A percentile compares a stretch with the other conserved stretches of the same genome.
Conservation (phyloP, 176 grass and related monocot species). For the Carex myosuroides region DNA sequence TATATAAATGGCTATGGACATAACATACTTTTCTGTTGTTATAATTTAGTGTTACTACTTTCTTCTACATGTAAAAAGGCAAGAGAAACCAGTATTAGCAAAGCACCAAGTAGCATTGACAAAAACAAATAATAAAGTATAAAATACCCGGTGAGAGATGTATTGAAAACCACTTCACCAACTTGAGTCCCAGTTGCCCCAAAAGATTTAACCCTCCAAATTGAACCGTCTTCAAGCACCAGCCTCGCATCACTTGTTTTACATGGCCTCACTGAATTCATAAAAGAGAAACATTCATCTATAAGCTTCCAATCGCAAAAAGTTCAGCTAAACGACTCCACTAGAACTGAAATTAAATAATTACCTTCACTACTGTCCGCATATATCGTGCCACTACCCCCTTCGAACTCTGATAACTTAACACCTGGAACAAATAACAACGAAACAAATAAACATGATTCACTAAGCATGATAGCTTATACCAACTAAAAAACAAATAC, state of each 20-base stretch:
- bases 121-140: neutral
- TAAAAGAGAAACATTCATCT: neutral
- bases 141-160: slow-evolving; percentile 81
- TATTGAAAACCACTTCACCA: slow-evolving; percentile 95
- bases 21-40: neutral
- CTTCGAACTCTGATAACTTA: neutral
- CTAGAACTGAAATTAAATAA: neutral
- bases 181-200: slow-evolving; percentile 82
- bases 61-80: neutral
- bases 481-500: neutral
- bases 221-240: slow-evolving; percentile 88
- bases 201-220: slow-evolving; percentile 87
- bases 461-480: neutral
- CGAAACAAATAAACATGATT: neutral
- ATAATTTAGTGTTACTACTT: neutral
- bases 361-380: slow-evolving; percentile 14
- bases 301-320: neutral
- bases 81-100: too few relatives aligned
- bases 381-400: slow-evolving; percentile 4
- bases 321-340: neutral
- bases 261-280: slow-evolving; percentile 49
- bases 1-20: neutral
- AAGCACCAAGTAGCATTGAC: neutral
- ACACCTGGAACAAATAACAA: neutral
- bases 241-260: slow-evolving; percentile 75